phyloP scores from a whole-genome alignment of 2,329 filamentous ascomycete genomes.

The Corinectria fuckeliana region DNA sequence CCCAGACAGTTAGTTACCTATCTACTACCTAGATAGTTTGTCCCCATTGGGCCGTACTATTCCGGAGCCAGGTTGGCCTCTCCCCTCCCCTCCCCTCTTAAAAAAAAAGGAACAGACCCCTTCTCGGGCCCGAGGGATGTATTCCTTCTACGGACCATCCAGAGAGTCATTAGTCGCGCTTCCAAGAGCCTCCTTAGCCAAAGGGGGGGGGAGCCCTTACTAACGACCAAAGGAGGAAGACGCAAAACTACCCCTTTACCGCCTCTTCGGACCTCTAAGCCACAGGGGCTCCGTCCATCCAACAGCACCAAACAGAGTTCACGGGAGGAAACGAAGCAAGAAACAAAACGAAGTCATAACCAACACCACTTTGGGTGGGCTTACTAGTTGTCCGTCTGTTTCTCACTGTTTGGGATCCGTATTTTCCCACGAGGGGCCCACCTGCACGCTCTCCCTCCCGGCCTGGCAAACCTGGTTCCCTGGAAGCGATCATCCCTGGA shows the following conservation, averaged over 20 bases:
- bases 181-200: conserved; percentile 14
- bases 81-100: conserved; percentile 11
- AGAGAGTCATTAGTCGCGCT: conserved; percentile 24
- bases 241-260: conserved; percentile 6
- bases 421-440: conserved; percentile 2
- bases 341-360: not conserved
- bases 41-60: too few species aligned
- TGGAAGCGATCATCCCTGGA: conserved; percentile 14
- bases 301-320: not conserved
- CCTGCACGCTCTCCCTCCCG: conserved; percentile 1
- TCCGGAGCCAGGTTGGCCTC: too few species aligned
- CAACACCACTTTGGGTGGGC: too few species aligned
- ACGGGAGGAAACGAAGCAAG: not conserved
- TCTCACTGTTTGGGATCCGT: not conserved
- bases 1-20: not conserved
- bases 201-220: not conserved
- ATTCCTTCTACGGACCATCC: conserved; percentile 22
- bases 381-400: not conserved
- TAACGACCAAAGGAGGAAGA: not conserved
- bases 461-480: conserved; percentile 4
- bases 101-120: not conserved
- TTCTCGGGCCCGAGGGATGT: not conserved
- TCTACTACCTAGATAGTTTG: too few species aligned
- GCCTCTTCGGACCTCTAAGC: conserved; percentile 4
- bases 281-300: not conserved